phyloP scores from a whole-genome alignment of 345 rosid genomes.

The Dipteronia sinensis region DNA sequence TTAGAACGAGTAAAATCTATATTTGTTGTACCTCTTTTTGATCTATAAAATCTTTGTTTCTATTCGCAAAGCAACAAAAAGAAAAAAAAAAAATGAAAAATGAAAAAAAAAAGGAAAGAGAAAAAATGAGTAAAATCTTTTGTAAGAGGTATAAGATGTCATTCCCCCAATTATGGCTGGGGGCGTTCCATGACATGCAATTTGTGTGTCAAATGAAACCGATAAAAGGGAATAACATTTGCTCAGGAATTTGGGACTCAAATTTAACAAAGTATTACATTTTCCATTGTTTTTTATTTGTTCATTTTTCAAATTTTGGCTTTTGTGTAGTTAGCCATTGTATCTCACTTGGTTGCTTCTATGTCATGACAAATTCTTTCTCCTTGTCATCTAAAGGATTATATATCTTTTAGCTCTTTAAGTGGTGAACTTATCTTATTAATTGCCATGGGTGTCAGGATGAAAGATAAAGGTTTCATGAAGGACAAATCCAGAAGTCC shows the following conservation, averaged over 20 bases:
- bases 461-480: conserved; percentile 33
- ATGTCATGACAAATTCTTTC: neutral
- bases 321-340: neutral
- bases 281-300: neutral
- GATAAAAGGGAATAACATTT: neutral
- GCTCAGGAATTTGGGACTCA: neutral
- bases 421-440: conserved; percentile 19
- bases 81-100: too few relatives aligned
- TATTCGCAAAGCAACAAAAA: too few relatives aligned
- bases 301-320: neutral
- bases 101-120: too few relatives aligned
- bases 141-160: neutral
- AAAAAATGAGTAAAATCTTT: neutral
- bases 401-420: neutral
- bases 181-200: neutral
- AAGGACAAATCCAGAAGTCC: conserved; percentile 46
- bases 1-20: neutral
- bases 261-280: neutral
- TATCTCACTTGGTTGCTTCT: conserved; percentile 2
- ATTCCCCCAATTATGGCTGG: neutral
- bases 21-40: too few relatives aligned
- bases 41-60: neutral
- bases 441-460: conserved; percentile 45
- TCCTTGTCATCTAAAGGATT: neutral
- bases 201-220: neutral